A percentile compares a stretch with the other conserved stretches of the same genome.
These are phyloP conservation scores for Lyophyllum shimeji DNA, from an alignment of 768 basidiomycete genomes.

Conservation along the genomic window DNA sequence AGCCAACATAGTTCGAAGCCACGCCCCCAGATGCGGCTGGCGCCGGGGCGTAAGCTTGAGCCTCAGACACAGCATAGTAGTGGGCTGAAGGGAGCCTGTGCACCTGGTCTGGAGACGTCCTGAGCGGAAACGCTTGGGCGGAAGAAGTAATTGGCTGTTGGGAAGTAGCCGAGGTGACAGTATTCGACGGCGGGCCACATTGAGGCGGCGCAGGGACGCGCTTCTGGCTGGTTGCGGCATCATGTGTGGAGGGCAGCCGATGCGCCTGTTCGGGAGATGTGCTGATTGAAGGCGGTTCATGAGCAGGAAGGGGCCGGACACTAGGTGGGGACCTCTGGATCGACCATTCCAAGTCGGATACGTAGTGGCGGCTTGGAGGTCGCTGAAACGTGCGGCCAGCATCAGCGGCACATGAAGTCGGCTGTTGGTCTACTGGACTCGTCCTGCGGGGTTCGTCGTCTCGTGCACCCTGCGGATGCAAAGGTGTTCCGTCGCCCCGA, in stretches of 20 bases:
- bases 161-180: not conserved
- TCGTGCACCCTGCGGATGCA: not conserved
- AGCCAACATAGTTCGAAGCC: not conserved
- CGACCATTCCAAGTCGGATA: not conserved
- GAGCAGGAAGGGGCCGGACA: not conserved
- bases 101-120: conserved; percentile 4
- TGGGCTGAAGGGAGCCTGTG: not conserved
- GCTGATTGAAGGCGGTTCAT: not conserved
- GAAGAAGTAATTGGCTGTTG: not conserved
- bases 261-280: conserved; percentile 2
- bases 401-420: not conserved
- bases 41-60: not conserved
- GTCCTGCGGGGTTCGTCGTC: not conserved
- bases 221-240: not conserved
- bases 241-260: not conserved
- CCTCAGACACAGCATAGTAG: not conserved
- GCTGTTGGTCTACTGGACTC: not conserved
- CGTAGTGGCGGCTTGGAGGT: not conserved
- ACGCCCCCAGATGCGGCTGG: not conserved
- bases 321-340: not conserved
- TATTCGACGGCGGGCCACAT: not conserved
- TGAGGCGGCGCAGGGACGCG: not conserved
- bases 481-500: conserved; percentile 1
- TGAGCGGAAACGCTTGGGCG: not conserved
- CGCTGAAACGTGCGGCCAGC: not conserved